These are phyloP conservation scores for Ustilago vetiveriae DNA, from an alignment of 1,284 basidiomycete genomes.

Conservation along the genomic window DNA sequence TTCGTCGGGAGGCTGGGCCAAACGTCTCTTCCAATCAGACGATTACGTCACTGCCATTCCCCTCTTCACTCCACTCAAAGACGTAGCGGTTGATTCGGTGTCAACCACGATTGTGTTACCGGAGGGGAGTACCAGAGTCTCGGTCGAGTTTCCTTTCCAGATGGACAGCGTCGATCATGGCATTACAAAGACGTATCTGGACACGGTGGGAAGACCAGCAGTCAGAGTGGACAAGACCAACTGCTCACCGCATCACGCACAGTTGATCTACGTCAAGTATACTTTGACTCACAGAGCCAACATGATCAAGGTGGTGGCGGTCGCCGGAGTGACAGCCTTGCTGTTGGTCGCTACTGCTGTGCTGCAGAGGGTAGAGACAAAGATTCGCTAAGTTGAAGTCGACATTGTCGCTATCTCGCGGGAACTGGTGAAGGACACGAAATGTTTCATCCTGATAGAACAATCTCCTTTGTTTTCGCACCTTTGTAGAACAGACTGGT, in stretches of 20 bases:
- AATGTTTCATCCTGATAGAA: no score
- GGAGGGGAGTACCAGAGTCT: slow-evolving; percentile 83
- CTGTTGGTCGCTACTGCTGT: slow-evolving; percentile 31
- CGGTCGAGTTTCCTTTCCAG: slow-evolving; percentile 80
- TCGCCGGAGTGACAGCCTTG: slow-evolving; percentile 16
- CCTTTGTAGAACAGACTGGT: no score
- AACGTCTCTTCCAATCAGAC: slow-evolving; percentile 65
- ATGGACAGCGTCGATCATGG: slow-evolving; percentile 74
- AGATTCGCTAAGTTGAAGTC: slow-evolving; percentile 33
- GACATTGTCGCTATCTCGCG: no score
- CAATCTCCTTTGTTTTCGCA: no score
- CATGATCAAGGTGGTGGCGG: slow-evolving; percentile 46
- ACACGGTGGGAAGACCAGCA: slow-evolving; percentile 86
- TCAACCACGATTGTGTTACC: slow-evolving; percentile 85
- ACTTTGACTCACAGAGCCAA: slow-evolving; percentile 35
- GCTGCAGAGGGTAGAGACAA: slow-evolving; percentile 38
- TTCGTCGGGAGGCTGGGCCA: slow-evolving; percentile 70
- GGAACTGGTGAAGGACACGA: no score
- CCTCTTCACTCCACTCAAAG: slow-evolving; percentile 82
- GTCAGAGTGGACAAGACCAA: slow-evolving; percentile 77
- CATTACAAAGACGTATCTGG: slow-evolving; percentile 86
- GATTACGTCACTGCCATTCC: slow-evolving; percentile 81
- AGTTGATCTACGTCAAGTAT: slow-evolving; percentile 55
- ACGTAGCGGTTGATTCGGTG: slow-evolving; percentile 82
- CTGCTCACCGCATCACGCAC: slow-evolving; percentile 13